Evolutionary conservation across 495 filamentous ascomycete genomes (phyloP), one percentile per base, ranked within the genome.

Genomic region (Hapsidospora chrysogenum): DNA sequence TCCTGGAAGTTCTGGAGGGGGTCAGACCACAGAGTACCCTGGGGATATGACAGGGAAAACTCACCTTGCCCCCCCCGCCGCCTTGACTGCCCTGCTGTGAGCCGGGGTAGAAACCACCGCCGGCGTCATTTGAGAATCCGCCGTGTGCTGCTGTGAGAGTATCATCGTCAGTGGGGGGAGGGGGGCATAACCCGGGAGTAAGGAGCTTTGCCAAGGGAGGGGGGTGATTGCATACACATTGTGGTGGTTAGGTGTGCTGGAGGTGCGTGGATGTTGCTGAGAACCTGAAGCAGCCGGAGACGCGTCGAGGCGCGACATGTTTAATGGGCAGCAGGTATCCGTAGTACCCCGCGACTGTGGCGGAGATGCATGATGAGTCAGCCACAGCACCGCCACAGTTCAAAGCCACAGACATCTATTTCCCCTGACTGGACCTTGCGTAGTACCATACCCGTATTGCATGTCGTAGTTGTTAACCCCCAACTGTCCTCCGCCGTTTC

Each of bases 61-160:
- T 18, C 38, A 48, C 45, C 46, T 46, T 49, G 35, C 36, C 31
- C 23, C 47, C 43, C 26, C 43, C 41, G 22, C 50, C 26, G 29
- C 44, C 40, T 33, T 64, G 61, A 45, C 58, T 60, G 38, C 57
- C 59, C 33, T 53, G 50, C 38, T 65, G 61, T 3, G 60, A 59
- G 27, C 54, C 37, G 21, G 19, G 57, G 28, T 46, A 45, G 44
- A 61, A 43, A 48, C 60, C 63, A 17, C 61, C 60, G 39, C 63
- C 63, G 38, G 52, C 57, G 43, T 61, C 60, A 9, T 41, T 43
- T 26, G 45, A 18, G 47, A 56, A 66, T 30, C 54, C 53, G 37
- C 53, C 54, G 59, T 58, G 60, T 37, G 51, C 49, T 55, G 50
- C 41, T 50, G 30, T 25, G 15, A n/a, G n/a, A n/a, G n/a, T n/a